Base-by-base conservation (phyloP, 1,139 yeast genomes). In the Debaryomyces robertsiae region DNA sequence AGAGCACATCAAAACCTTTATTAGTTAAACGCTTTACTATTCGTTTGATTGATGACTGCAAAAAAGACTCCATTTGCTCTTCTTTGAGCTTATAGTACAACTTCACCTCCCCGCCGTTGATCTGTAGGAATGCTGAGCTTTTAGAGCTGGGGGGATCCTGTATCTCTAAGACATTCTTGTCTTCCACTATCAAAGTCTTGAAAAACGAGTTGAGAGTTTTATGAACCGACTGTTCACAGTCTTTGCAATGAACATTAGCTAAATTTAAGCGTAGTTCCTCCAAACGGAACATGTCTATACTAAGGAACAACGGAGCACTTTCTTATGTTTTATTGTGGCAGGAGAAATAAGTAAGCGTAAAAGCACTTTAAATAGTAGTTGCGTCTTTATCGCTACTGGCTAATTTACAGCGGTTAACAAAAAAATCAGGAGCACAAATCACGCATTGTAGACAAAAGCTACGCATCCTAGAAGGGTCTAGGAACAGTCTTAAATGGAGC, bases 181-280 rank as follows among this genome's bases (percentile, higher is more conserved):
- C 17, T 49, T 43, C 25, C 10, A 4, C 9, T 27, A 24, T 23
- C 7, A 19, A 19, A 25, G 18, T 27, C 22, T 41, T 47, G 42
- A 47, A 55, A 36, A 37, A 50, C 24, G 42, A 42, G 9, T 55
- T 47, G 22, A 63, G 39, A 10, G 47, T 39, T 24, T 36, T 24
- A 13, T 22, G 31, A 7, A 79, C 63, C 1, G 71, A 57, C 1
- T 50, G 46, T 46, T 70, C 77, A 52, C 84, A 79, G 32, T 72
- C 73, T 9, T 59, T 62, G 52, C 84, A 80, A 51, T 80, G 84
- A 22, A 79, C 63, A 46, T 79, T 78, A 10, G 64, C 60, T 18
- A 77, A 54, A 16, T 53, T 48, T 4, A 71, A 38, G 11, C 47
- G 52, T 30, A 71, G 52, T 16, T 50, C 56, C 32, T 65, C 61